Evolutionary conservation across 2,329 filamentous ascomycete species (phyloP), one percentile per base, ranked within the genome.

Genomic region (Mycosphaerella sp.): DNA sequence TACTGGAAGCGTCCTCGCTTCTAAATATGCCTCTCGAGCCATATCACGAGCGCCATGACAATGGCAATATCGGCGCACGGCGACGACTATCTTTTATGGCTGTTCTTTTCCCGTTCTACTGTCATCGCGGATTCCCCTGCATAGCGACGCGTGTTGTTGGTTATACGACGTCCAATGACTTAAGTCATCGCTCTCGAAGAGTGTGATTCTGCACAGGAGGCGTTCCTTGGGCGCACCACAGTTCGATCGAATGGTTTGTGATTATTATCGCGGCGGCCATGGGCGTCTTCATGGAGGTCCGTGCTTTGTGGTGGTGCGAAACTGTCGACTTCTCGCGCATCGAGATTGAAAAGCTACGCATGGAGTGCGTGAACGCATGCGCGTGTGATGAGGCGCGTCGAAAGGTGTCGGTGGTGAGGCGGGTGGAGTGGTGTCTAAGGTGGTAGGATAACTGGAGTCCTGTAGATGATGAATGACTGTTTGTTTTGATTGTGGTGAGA

Each of bases 1-100:
- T 85, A 80, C 72, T 85, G 82, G 82, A 81, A 81, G 62, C 79
- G 80, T 62, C 82, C 81, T 17, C 71, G 73, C 36, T 56, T 63
- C 52, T 69, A 54, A 65, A 42, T 41, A 27, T 32, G 21, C 25
- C 16, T 13, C n/a, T 14, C 16, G 27, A 37, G 44, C 36, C 36
- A 41, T 43, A 51, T 46, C 50, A 49, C 49, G 44, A 41, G 40
- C 44, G 46, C 35, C 32, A 49, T 41, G 47, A 27, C 34, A 44
- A 44, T 21, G 40, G 35, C 47, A 10, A 37, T 44, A 41, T 44
- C 51, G 18, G 51, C 41, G 46, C 41, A 37, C 21, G n/a, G 17
- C 32, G 17, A 39, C 17, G 32, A 49, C 32, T 36, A 46, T 49
- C 30, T 41, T 18, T 47, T 52, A 49, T 47, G 41, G 39, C 28